These are phyloP conservation scores for Lipomyces kockii DNA, from an alignment of 805 yeast genomes.

Conservation along the genomic window DNA sequence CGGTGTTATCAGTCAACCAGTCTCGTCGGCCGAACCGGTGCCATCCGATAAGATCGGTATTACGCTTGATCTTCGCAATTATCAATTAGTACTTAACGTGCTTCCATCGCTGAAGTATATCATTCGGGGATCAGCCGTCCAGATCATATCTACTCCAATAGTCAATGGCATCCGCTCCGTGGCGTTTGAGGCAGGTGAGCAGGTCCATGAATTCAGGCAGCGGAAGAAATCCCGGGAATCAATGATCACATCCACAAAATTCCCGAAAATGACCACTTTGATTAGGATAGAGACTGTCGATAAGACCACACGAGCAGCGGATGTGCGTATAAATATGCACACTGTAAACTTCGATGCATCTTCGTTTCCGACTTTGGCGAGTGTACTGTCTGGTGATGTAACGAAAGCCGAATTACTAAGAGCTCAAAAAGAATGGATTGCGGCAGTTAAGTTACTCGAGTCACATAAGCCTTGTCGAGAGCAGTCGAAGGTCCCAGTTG, in stretches of 20 bases:
- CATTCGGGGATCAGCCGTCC: conserved; percentile 26
- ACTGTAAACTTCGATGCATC: conserved; percentile 29
- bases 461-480: background rate
- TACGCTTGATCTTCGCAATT: conserved; percentile 21
- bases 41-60: conserved; percentile 21
- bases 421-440: conserved; percentile 29
- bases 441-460: conserved; percentile 8
- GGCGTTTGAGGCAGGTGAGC: conserved; percentile 34
- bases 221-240: conserved; percentile 29
- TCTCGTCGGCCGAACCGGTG: background rate
- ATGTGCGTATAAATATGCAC: conserved; percentile 21
- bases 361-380: conserved; percentile 33
- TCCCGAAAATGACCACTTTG: conserved; percentile 25
- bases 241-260: conserved; percentile 25
- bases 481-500: background rate
- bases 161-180: conserved; percentile 16
- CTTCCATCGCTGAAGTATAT: conserved; percentile 32
- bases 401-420: conserved; percentile 24
- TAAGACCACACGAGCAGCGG: conserved; percentile 1
- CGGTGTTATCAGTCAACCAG: background rate
- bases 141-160: conserved; percentile 18
- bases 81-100: conserved; percentile 15
- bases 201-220: conserved; percentile 31
- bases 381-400: conserved; percentile 34
- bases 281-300: conserved; percentile 19